A percentile compares a stretch with the other conserved stretches of the same genome.
Conservation (phyloP, 306 rosid species). For the Malus domestica region ASM211411v1 NC_041789.1:7839001-7839500, state of each 20-base stretch:
- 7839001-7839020: conserved; percentile 50
- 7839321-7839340: conserved; percentile 69
- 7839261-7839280: conserved; percentile 88
- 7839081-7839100: conserved; percentile 73
- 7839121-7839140: conserved; percentile 43
- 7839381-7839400: conserved; percentile 62
- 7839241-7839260: conserved; percentile 64
- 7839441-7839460: conserved; percentile 80
- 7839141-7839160: conserved; percentile 70
- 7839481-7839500: conserved; percentile 84
- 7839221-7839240: conserved; percentile 49
- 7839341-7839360: conserved; percentile 63
- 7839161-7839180: conserved; percentile 74
- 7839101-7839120: conserved; percentile 53
- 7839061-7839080: conserved; percentile 78
- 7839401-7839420: conserved; percentile 71
- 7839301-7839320: conserved; percentile 53
- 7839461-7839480: conserved; percentile 69
- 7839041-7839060: conserved; percentile 85
- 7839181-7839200: conserved; percentile 78
- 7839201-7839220: conserved; percentile 63
- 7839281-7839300: conserved; percentile 71
- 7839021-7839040: conserved; percentile 39
- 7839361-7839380: conserved; percentile 93
- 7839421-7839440: conserved; percentile 70